These are phyloP conservation scores for Fremontodendron californicum DNA, from an alignment of 345 rosid genomes.

Conservation along the genomic window DNA sequence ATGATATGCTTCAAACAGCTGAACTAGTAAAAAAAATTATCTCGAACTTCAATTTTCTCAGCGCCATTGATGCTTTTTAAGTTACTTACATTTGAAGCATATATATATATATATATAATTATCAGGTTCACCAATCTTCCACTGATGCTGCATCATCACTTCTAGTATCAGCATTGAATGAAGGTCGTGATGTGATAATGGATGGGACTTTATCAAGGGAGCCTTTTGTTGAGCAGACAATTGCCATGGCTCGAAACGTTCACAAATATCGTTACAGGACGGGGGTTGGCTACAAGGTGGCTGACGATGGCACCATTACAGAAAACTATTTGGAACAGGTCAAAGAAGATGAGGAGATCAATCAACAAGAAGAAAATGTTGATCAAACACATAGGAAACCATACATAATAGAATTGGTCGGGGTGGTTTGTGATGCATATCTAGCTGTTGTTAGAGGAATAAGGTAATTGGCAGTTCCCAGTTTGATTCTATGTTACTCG, in stretches of 20 bases:
- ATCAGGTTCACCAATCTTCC: slow-evolving; percentile 81
- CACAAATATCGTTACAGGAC: slow-evolving; percentile 65
- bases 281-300: slow-evolving; percentile 74
- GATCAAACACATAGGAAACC: slow-evolving; percentile 42
- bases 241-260: slow-evolving; percentile 80
- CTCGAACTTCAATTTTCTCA: neutral
- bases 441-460: slow-evolving; percentile 85
- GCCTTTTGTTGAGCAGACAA: slow-evolving; percentile 82
- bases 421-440: slow-evolving; percentile 89
- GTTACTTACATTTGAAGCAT: neutral
- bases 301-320: slow-evolving; percentile 47
- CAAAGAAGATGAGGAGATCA: slow-evolving; percentile 36
- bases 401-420: slow-evolving; percentile 72
- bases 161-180: slow-evolving; percentile 82
- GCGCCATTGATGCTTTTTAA: neutral
- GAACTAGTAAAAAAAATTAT: slow-evolving; percentile 48
- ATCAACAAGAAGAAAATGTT: slow-evolving; percentile 16
- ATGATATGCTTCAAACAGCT: slow-evolving; percentile 80
- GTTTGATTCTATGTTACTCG: too few relatives aligned
- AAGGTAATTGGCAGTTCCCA: slow-evolving; percentile 35
- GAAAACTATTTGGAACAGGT: slow-evolving; percentile 77
- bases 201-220: slow-evolving; percentile 90
- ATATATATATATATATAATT: too few relatives aligned
- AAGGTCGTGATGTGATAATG: slow-evolving; percentile 92
- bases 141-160: slow-evolving; percentile 83